Percentiles rank a stretch among this genome's conserved stretches.
phyloP scores from a whole-genome alignment of 495 filamentous ascomycete species.

The Staphylotrichum tortipilum region DNA sequence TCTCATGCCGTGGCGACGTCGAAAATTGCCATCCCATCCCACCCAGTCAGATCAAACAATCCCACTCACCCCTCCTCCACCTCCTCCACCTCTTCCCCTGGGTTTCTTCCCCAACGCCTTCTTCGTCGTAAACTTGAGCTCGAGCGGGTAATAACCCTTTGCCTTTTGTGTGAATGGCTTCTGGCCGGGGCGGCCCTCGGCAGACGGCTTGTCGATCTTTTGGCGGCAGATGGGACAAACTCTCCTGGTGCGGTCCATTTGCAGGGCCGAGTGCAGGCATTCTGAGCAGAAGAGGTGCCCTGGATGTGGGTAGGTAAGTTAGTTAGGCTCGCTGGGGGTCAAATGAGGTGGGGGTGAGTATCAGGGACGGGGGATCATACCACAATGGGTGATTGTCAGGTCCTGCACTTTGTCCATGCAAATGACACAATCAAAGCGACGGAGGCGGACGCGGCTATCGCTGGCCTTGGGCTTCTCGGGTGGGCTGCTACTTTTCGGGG shows the following conservation, averaged over 20 bases:
- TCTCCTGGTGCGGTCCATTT: conserved; percentile 44
- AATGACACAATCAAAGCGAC: conserved; percentile 64
- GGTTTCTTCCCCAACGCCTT: conserved; percentile 38
- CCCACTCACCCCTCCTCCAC: no score
- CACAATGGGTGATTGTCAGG: conserved; percentile 72
- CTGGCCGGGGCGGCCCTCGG: no score
- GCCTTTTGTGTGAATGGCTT: conserved; percentile 27
- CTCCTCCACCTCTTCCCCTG: background rate
- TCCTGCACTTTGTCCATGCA: conserved; percentile 73
- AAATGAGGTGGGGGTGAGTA: no score
- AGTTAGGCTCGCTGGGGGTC: no score
- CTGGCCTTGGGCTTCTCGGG: conserved; percentile 41
- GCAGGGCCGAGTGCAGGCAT: conserved; percentile 67
- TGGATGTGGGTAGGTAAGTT: no score
- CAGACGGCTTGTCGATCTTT: conserved; percentile 46
- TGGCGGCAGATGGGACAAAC: conserved; percentile 47
- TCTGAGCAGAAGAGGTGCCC: conserved; percentile 81
- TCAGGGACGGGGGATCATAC: conserved; percentile 42
- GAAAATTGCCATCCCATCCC: no score
- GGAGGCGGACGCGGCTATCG: conserved; percentile 46
- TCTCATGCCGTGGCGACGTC: no score
- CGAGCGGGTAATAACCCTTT: conserved; percentile 47
- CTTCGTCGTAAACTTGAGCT: conserved; percentile 52
- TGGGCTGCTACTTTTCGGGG: conserved; percentile 38
- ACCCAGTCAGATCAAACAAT: background rate